Percentiles rank a stretch among this genome's conserved stretches.
phyloP scores from a whole-genome alignment of 495 filamentous ascomycete genomes.

The Penicillium malachiteum region DNA sequence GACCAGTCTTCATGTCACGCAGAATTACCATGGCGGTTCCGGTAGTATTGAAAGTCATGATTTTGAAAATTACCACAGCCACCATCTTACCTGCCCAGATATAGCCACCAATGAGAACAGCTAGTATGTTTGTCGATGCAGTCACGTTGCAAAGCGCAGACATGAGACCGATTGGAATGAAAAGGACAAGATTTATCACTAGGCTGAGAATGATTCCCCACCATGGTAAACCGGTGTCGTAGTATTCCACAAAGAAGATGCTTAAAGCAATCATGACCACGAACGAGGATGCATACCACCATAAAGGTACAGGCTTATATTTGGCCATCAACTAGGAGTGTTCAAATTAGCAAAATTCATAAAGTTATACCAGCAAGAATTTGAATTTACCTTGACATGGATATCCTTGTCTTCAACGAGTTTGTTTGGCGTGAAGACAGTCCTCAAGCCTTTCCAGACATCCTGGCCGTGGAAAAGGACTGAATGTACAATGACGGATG shows the following conservation, averaged over 20 bases:
- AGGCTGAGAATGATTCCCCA: constrained; percentile 56
- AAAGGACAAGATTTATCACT: constrained; percentile 49
- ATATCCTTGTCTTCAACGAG: constrained; percentile 58
- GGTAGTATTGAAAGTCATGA: constrained; percentile 58
- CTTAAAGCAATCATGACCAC: constrained; percentile 50
- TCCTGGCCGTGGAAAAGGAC: constrained; percentile 56
- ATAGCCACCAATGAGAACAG: constrained; percentile 66
- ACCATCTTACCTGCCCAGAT: constrained; percentile 60
- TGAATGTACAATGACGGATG: constrained; percentile 55
- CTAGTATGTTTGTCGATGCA: constrained; percentile 57
- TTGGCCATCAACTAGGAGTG: constrained; percentile 55
- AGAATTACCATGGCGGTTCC: constrained; percentile 55
- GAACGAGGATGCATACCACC: constrained; percentile 59
- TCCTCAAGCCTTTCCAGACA: constrained; percentile 51
- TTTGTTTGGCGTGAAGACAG: constrained; percentile 33
- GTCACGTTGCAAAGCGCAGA: constrained; percentile 54
- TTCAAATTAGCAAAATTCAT: too few relatives aligned
- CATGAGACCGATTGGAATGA: constrained; percentile 56
- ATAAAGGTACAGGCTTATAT: constrained; percentile 58
- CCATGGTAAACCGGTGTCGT: constrained; percentile 50
- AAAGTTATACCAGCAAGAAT: too few relatives aligned
- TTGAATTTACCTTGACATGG: constrained; percentile 30
- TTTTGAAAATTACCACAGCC: constrained; percentile 67
- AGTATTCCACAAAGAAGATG: constrained; percentile 52
- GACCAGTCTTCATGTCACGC: constrained; percentile 52